phyloP scores from a whole-genome alignment of 495 filamentous ascomycete genomes.

The Aspergillus cavernicola region DNA sequence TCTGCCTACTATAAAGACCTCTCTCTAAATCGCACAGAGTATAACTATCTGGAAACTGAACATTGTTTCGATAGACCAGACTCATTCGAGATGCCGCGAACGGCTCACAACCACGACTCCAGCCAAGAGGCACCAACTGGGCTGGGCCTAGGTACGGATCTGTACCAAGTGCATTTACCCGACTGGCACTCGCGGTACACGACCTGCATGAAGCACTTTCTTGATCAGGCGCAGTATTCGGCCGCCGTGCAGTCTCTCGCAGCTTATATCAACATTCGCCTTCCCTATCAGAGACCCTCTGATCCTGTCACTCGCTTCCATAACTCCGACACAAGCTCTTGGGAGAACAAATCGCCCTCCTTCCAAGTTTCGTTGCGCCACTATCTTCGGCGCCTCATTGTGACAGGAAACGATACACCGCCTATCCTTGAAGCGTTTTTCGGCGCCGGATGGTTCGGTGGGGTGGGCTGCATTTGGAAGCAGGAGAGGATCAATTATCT shows the following conservation, averaged over 20 bases:
- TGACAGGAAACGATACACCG: conserved; percentile 80
- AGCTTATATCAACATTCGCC: conserved; percentile 81
- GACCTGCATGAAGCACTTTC: conserved; percentile 80
- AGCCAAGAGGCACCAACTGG: conserved; percentile 6
- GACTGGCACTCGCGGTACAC: conserved; percentile 90
- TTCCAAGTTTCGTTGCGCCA: conserved; percentile 67
- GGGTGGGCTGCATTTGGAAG: conserved; percentile 75
- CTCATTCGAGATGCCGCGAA: conserved; percentile 1
- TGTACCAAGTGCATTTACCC: conserved; percentile 61
- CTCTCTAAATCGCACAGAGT: conserved; percentile 15
- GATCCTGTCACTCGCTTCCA: conserved; percentile 17
- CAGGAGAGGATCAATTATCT: conserved; percentile 89
- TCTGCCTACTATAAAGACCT: conserved; percentile 18
- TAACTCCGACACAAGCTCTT: conserved; percentile 8
- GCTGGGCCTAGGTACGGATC: conserved; percentile 24
- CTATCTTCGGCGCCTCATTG: conserved; percentile 85
- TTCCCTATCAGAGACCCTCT: conserved; percentile 37
- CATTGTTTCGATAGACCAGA: conserved; percentile 12
- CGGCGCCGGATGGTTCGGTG: conserved; percentile 74
- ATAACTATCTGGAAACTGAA: conserved; percentile 26
- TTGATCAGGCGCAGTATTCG: conserved; percentile 79
- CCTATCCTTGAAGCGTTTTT: conserved; percentile 82
- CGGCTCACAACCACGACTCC: not conserved
- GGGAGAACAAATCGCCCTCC: conserved; percentile 17
- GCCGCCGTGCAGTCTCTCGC: conserved; percentile 78